Conservation (phyloP, 2,329 filamentous ascomycete species). For the Exophiala xenobiotica region DNA sequence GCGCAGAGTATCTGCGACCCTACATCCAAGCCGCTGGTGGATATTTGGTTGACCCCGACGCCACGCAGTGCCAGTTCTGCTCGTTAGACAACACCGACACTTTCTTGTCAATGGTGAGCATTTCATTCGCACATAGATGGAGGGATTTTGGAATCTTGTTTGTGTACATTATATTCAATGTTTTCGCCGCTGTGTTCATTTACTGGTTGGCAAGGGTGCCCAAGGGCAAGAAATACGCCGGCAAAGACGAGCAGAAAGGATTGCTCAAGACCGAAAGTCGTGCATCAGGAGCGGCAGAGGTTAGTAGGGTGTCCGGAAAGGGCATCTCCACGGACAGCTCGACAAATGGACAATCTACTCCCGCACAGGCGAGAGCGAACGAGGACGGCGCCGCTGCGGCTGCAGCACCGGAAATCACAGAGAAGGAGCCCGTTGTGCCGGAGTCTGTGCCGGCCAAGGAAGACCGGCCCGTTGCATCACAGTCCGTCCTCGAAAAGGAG, state of each 20-base stretch:
- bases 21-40: conserved; percentile 53
- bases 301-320: neutral
- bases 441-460: too few species aligned
- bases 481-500: too few species aligned
- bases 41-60: conserved; percentile 51
- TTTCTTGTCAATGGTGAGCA: conserved; percentile 45
- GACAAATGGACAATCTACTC: neutral
- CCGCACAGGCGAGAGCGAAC: too few species aligned
- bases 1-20: conserved; percentile 55
- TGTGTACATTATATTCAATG: conserved; percentile 65
- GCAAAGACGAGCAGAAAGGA: conserved; percentile 1
- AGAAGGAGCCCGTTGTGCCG: neutral
- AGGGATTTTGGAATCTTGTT: conserved; percentile 70
- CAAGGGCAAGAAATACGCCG: conserved; percentile 29
- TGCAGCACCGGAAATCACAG: too few species aligned
- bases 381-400: too few species aligned
- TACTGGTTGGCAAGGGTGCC: conserved; percentile 64
- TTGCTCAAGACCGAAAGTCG: conserved; percentile 3
- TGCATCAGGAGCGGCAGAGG: neutral
- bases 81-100: conserved; percentile 45
- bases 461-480: too few species aligned
- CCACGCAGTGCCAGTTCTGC: conserved; percentile 57
- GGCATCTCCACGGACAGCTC: neutral
- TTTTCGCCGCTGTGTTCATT: conserved; percentile 55
- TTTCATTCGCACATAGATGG: conserved; percentile 55